Conservation (phyloP, 2,329 filamentous ascomycete species). For the Phoma herbarum region DNA sequence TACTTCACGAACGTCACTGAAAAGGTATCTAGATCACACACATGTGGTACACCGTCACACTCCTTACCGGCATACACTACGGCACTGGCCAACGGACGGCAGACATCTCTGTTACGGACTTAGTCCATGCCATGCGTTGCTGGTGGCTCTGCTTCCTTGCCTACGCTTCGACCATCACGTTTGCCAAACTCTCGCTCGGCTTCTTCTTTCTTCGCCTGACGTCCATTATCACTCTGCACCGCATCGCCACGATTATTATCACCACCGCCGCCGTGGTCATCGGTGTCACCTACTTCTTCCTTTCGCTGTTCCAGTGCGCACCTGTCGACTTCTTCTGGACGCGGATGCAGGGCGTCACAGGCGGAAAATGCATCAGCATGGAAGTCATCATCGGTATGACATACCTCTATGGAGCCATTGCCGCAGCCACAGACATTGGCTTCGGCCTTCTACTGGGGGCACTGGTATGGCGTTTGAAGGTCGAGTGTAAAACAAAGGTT, state of each 20-base stretch:
- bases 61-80: conserved; percentile 24
- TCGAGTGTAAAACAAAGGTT: conserved; percentile 49
- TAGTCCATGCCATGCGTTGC: conserved; percentile 26
- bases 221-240: conserved; percentile 51
- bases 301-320: conserved; percentile 60
- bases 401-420: conserved; percentile 42
- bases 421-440: conserved; percentile 25
- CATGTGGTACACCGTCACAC: conserved; percentile 26
- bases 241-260: conserved; percentile 54
- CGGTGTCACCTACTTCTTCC: conserved; percentile 58
- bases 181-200: conserved; percentile 56
- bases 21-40: background rate
- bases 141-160: conserved; percentile 27
- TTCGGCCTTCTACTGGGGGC: conserved; percentile 45
- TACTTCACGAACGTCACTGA: background rate
- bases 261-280: conserved; percentile 53
- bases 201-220: conserved; percentile 62
- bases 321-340: conserved; percentile 61
- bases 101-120: conserved; percentile 22
- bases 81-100: conserved; percentile 22
- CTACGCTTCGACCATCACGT: conserved; percentile 21
- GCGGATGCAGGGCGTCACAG: conserved; percentile 10
- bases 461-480: conserved; percentile 62
- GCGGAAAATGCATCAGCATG: conserved; percentile 52
- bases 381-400: conserved; percentile 60